A percentile compares a stretch with the other conserved stretches of the same genome.
Evolutionary conservation across 257 asterid species (phyloP).

Genomic region (Thymus quinquecostatus): DNA sequence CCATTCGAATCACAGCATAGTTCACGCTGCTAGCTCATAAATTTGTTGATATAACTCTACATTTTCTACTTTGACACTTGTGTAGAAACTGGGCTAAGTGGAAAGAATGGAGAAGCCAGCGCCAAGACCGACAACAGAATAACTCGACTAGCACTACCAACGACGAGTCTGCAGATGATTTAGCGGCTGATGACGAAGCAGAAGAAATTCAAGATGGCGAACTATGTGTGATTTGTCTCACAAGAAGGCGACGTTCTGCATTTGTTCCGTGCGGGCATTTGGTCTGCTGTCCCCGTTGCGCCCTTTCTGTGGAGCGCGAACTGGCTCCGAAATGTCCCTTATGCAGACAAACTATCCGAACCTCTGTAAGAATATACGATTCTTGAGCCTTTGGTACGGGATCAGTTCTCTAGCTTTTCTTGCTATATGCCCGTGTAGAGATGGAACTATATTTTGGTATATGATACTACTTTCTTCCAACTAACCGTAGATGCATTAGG

Average conservation of each 20-base stretch:
- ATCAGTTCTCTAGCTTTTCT: not conserved
- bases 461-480: not conserved
- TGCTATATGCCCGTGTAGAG: not conserved
- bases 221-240: constrained; percentile 82
- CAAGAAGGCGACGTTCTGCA: constrained; percentile 81
- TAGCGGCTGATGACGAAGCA: constrained; percentile 58
- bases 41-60: not conserved
- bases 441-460: not conserved
- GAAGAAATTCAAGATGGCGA: constrained; percentile 77
- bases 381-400: constrained; percentile 44
- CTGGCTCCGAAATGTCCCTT: constrained; percentile 76
- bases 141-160: constrained; percentile 29
- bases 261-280: constrained; percentile 93
- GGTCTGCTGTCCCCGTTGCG: constrained; percentile 89
- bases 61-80: not conserved
- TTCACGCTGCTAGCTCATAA: not conserved
- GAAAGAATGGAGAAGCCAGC: constrained; percentile 72
- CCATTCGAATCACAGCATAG: not conserved
- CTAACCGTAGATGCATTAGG: not conserved
- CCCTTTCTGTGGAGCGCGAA: constrained; percentile 73
- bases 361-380: constrained; percentile 73
- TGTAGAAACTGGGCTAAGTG: constrained; percentile 80
- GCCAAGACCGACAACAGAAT: constrained; percentile 47
- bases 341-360: constrained; percentile 75
- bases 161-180: constrained; percentile 42